Base-by-base conservation (phyloP, 768 basidiomycete genomes). In the Albatrellus ellisii region DNA sequence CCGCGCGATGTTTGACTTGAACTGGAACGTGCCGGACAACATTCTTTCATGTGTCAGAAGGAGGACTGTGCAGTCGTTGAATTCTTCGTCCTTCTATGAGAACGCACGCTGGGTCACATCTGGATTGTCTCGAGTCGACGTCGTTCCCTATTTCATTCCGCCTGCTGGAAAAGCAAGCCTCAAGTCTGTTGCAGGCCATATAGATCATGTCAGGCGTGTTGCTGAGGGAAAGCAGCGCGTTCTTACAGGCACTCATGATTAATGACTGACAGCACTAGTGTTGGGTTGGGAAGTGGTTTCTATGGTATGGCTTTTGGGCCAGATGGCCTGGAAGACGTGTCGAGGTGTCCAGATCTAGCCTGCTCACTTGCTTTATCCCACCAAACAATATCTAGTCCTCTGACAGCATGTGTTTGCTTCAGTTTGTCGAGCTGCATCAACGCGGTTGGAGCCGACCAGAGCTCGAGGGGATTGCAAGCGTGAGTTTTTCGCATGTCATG, bases 41-140 rank as follows among this genome's bases (percentile, higher is more conserved):
- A 62, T 95, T n/a, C 69, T 94, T 12, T 55, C 62, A n/a, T n/a
- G n/a, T n/a, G n/a, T n/a, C n/a, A n/a, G n/a, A n/a, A 88, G 64
- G 78, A 64, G 6, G 91, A 97, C 52, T 86, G 73, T 2, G 73
- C 97, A n/a, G 71, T 95, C 33, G 92, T 94, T 90, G 88, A 82
- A 37, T 12, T 57, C 33, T 4, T 31, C 29, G 29, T 31, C 29
- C 29, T 7, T 31, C 29, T 17, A 17, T 17, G 18, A 20, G 44
- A 18, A 2, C 6, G 27, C 11, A 18, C 29, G 24, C 4, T 36
- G 4, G 28, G 11, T 2, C 27, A 14, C 43, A 50, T 24, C 49
- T 27, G 17, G n/a, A 4, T 14, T 27, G 27, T 41, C n/a, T 24
- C 49, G 86, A 83, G 73, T 94, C 53, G 95, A 91, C 58, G 89